Conservation (phyloP, 441 rosid genomes). For the Omphalea diandra region DNA sequence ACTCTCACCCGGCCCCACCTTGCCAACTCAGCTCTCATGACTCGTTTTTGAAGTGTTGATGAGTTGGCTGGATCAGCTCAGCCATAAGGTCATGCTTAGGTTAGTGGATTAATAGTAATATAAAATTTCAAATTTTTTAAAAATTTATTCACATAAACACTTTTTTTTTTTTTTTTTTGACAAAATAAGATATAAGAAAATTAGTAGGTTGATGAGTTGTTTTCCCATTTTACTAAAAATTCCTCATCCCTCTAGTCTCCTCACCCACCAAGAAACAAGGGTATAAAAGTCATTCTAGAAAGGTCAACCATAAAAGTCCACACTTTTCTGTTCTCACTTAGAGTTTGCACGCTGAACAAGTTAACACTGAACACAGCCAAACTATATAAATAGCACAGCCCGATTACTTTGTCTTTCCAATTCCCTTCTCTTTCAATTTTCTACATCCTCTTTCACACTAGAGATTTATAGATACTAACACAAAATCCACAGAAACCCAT, state of each 20-base stretch:
- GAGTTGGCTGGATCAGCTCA: slow-evolving; percentile 17
- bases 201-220: too few relatives aligned
- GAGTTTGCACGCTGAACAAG: slow-evolving; percentile 18
- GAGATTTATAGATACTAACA: too few relatives aligned
- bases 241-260: slow-evolving; percentile 8
- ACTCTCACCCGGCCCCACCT: slow-evolving; percentile 1
- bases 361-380: background rate
- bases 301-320: slow-evolving; percentile 39
- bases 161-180: background rate
- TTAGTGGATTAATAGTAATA: too few relatives aligned
- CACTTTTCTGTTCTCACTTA: background rate
- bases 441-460: slow-evolving; percentile 11
- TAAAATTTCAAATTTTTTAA: too few relatives aligned
- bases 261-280: slow-evolving; percentile 23
- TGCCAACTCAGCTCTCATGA: background rate
- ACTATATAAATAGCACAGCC: slow-evolving; percentile 15
- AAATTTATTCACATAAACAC: slow-evolving; percentile 9
- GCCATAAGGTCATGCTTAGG: slow-evolving; percentile 35
- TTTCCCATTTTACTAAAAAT: background rate
- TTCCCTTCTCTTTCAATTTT: background rate
- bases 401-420: slow-evolving; percentile 1
- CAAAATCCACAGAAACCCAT: background rate
- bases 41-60: slow-evolving; percentile 10
- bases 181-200: too few relatives aligned
- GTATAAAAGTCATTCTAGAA: slow-evolving; percentile 26